Evolutionary conservation across 306 rosid genomes (phyloP), one percentile per base, ranked within the genome.

Genomic region (Cicer yamashitae): DNA sequence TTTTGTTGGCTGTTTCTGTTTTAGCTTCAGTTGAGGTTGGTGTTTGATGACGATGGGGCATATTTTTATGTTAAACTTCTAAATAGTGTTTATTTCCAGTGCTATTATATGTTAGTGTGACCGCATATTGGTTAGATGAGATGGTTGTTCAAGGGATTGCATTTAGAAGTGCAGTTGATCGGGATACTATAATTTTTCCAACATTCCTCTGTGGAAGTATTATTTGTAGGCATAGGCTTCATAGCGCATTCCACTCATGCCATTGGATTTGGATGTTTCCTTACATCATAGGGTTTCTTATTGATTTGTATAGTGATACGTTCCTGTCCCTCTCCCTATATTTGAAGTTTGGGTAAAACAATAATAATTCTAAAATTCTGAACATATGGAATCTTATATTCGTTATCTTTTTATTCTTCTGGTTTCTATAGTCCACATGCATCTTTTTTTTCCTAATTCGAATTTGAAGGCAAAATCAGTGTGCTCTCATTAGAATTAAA

Each of bases 311-410:
- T 5, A 15, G 37, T 46, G 34, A 50, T 74, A 38, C 38, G 40
- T 64, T 58, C 14, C 70, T 30, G 48, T 69, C 20, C 62, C 52
- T 43, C 14, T 74, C 65, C 44, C 59, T 46, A 15, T 62, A 25
- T 70, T 83, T 41, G 2, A 51, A 11, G 7, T 45, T 68, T 82
- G 59, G 65, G 41, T 75, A 20, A 67, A 74, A 41, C 60, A 48
- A 77, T 59, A 15, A 52, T 37, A 46, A 15, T 17, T 43, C 4
- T 48, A 20, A 9, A 69, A 47, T 78, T 46, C 18, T 62, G 53
- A 41, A 75, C 1, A 5, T 64, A 12, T 47, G 54, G 51, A 46
- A 20, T 82, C 53, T 64, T 62, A 59, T 48, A 52, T 37, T 37
- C 17, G 62, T 60, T 44, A 62, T 75, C 38, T 13, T 20, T 75